Percentiles rank a stretch among this genome's conserved stretches.
phyloP scores from a whole-genome alignment of 306 rosid genomes.

The Begonia peltatifolia region DNA sequence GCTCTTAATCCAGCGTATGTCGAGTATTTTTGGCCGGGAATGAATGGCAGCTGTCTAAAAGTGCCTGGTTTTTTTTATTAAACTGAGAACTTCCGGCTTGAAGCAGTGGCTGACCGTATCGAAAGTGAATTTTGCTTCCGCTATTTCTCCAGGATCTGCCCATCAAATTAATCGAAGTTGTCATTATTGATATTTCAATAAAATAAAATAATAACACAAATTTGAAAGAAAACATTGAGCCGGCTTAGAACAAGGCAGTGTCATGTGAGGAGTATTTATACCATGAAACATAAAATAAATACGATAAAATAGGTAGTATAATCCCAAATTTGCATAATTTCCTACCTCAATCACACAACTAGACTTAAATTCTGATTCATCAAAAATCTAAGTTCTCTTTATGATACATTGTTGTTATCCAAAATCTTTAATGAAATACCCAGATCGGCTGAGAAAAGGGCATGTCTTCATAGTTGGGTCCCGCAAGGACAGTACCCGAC shows the following conservation, averaged over 20 bases:
- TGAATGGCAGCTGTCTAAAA: slow-evolving; percentile 3
- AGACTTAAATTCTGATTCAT: no score
- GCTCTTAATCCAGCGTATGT: no score
- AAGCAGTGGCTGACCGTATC: slow-evolving; percentile 92
- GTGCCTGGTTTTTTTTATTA: slow-evolving; percentile 21
- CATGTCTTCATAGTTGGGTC: slow-evolving; percentile 84
- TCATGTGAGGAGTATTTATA: no score
- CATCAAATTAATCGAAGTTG: slow-evolving; percentile 3
- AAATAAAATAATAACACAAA: neutral
- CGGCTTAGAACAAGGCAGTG: no score
- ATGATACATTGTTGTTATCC: neutral
- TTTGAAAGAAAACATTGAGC: neutral
- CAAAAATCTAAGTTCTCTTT: no score
- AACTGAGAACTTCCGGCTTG: slow-evolving; percentile 79
- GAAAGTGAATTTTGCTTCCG: slow-evolving; percentile 64
- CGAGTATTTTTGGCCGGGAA: no score
- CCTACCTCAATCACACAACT: no score
- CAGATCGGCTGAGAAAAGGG: slow-evolving; percentile 77
- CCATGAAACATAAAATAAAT: no score
- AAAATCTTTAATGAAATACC: slow-evolving; percentile 22
- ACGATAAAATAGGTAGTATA: no score
- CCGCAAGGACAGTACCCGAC: slow-evolving; percentile 65
- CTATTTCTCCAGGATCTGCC: slow-evolving; percentile 77
- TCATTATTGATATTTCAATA: neutral
- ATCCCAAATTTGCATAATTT: no score